Conservation (phyloP, 2,329 filamentous ascomycete genomes). For the Fonsecaea erecta region DNA sequence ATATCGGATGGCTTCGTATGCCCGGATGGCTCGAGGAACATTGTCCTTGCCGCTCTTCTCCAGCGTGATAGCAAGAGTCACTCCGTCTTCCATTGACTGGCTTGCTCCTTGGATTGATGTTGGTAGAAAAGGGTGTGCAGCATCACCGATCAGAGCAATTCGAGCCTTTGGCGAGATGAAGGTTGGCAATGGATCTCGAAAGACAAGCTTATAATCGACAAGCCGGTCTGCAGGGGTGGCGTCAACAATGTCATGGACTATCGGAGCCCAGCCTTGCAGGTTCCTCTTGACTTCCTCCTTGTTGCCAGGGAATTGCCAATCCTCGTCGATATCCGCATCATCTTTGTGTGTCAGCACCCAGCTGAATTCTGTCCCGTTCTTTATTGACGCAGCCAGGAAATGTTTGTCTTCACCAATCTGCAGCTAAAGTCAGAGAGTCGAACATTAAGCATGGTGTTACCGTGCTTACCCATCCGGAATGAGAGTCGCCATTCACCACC, state of each 20-base stretch:
- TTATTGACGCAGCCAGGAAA: slow-evolving; percentile 58
- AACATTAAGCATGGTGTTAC: background rate
- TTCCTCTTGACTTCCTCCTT: slow-evolving; percentile 58
- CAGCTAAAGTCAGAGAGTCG: background rate
- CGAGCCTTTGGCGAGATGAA: slow-evolving; percentile 49
- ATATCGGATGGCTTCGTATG: slow-evolving; percentile 37
- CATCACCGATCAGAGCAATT: slow-evolving; percentile 56
- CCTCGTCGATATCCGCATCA: slow-evolving; percentile 56
- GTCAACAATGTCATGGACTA: slow-evolving; percentile 39
- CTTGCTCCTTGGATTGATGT: slow-evolving; percentile 56
- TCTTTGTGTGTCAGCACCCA: slow-evolving; percentile 62
- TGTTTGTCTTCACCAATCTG: slow-evolving; percentile 52
- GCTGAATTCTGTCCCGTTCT: slow-evolving; percentile 58
- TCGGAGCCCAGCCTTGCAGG: slow-evolving; percentile 57
- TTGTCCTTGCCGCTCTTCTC: slow-evolving; percentile 37
- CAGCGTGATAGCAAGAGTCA: slow-evolving; percentile 54
- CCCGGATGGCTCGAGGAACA: slow-evolving; percentile 39
- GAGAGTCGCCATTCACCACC: slow-evolving; percentile 57
- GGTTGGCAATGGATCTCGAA: slow-evolving; percentile 33
- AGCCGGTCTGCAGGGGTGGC: slow-evolving; percentile 34
- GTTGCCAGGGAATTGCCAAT: slow-evolving; percentile 59
- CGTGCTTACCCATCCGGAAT: slow-evolving; percentile 50
- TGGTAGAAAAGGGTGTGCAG: slow-evolving; percentile 58
- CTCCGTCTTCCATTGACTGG: slow-evolving; percentile 57
- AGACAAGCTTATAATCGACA: slow-evolving; percentile 34